Evolutionary conservation across 2,329 filamentous ascomycete genomes (phyloP), one percentile per base, ranked within the genome.

Genomic region (Sclerotinia glacialis): DNA sequence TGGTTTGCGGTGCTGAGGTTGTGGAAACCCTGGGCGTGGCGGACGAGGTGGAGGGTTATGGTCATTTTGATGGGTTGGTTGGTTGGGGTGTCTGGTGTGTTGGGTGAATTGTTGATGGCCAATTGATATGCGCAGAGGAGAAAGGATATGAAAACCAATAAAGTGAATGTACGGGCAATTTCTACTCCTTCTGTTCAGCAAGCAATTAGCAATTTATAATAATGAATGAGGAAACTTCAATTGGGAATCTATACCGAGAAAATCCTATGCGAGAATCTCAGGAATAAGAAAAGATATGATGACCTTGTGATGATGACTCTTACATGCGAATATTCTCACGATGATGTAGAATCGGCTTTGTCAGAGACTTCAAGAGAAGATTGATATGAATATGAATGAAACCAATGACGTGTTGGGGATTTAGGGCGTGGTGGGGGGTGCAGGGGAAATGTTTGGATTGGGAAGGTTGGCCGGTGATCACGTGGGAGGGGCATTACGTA

Each of bases 1-100:
- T 93, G 89, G 78, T 93, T 92, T 69, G 84, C 88, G 34, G 80
- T 74, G 70, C 74, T 82, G 74, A 95, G 84, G 78, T 97, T 97
- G 83, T 97, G 93, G 76, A 85, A 86, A 78, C 92, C 93, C 79
- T 92, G 82, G 16, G 88, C 89, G 77, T 92, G 89, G 78, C 90
- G 89, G 73, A 92, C 85, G 71, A 89, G 81, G 77, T 90, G 86
- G 71, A 91, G 80, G 53, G 81, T 85, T 53, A 70, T 69, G 67
- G 63, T 26, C 63, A 65, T 65, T 16, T 31, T 62, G 14, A 12
- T 26, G 26, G 7, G 21, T 18, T 18, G 42, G 23, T 7, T 53
- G 12, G 37, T 16, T 40, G 37, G 12, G 12, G 5, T 40, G 37
- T 40, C 34, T 23, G 23, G 18, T 18, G 11, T 16, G 40, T 14